A percentile compares a stretch with the other conserved stretches of the same genome.
Conservation (phyloP, 2,329 filamentous ascomycete species). For the Lojkania enalia region DNA sequence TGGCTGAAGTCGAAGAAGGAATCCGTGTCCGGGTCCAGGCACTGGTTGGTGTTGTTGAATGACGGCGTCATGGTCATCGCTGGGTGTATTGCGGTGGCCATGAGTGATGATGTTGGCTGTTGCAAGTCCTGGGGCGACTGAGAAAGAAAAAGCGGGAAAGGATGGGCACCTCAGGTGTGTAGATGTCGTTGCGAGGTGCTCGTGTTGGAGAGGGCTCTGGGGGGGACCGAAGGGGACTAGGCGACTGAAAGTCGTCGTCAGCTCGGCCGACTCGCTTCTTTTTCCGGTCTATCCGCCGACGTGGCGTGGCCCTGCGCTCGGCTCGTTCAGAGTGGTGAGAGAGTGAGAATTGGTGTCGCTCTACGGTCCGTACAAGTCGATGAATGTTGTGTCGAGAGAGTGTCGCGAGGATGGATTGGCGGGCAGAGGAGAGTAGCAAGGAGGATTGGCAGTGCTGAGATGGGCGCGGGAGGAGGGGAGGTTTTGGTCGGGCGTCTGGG, state of each 20-base stretch:
- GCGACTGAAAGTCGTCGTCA: constrained; percentile 41
- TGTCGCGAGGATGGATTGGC: constrained; percentile 3
- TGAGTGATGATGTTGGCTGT: constrained; percentile 25
- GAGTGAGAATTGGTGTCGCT: no score
- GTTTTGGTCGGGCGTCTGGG: constrained; percentile 16
- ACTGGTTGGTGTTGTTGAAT: constrained; percentile 43
- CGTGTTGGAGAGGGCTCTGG: constrained; percentile 11
- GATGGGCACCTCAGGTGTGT: constrained; percentile 29
- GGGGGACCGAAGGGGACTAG: constrained; percentile 34
- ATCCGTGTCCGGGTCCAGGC: constrained; percentile 46
- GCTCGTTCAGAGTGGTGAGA: no score
- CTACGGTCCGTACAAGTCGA: no score
- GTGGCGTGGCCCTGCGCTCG: constrained; percentile 35
- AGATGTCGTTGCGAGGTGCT: constrained; percentile 23
- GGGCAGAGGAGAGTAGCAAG: not conserved
- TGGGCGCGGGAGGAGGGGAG: constrained; percentile 18
- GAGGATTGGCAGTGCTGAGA: constrained; percentile 2
- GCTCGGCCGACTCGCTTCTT: constrained; percentile 43
- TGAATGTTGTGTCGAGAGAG: not conserved
- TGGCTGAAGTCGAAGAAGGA: constrained; percentile 61
- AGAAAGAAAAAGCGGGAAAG: constrained; percentile 14
- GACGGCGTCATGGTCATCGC: constrained; percentile 41
- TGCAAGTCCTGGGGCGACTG: constrained; percentile 6
- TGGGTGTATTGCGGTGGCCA: constrained; percentile 43
- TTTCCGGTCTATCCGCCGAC: constrained; percentile 33